A percentile compares a stretch with the other conserved stretches of the same genome.
These are phyloP conservation scores for Cytospora piceicola DNA, from an alignment of 2,329 filamentous ascomycete genomes.

Conservation along the genomic window DNA sequence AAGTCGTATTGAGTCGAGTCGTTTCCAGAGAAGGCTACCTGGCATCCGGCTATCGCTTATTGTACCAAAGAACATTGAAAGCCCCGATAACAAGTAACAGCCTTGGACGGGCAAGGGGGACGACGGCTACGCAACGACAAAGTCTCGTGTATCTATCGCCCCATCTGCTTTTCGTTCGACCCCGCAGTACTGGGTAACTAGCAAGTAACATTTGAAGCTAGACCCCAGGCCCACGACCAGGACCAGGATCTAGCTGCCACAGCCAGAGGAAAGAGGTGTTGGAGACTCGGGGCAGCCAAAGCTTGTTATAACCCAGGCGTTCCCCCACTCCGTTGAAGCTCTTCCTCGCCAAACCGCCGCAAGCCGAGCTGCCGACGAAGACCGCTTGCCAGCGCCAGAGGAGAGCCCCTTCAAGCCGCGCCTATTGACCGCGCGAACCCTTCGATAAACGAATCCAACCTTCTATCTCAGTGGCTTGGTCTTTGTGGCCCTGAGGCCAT, in stretches of 20 bases:
- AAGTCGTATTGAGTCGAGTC: conserved; percentile 7
- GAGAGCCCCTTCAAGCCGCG: conserved; percentile 19
- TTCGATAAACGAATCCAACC: conserved; percentile 16
- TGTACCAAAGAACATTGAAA: not conserved
- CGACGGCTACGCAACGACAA: not conserved
- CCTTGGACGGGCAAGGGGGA: no score
- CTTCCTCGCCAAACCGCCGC: conserved; percentile 29
- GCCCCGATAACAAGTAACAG: not conserved
- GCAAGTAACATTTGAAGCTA: not conserved
- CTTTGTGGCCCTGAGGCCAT: conserved; percentile 20
- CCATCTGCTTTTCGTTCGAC: not conserved
- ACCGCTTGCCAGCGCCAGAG: conserved; percentile 20
- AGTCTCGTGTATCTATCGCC: not conserved
- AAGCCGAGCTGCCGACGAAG: conserved; percentile 29
- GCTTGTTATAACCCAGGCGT: conserved; percentile 20
- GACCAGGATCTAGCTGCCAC: conserved; percentile 7
- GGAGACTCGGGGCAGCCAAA: not conserved
- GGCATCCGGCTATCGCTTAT: not conserved
- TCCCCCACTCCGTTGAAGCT: conserved; percentile 14
- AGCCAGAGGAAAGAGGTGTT: not conserved
- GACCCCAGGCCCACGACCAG: not conserved
- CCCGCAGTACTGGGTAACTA: not conserved
- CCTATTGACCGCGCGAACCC: conserved; percentile 21
- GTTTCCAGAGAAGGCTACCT: not conserved
- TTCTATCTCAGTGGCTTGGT: conserved; percentile 2